Evolutionary conservation across 306 rosid species (phyloP), one percentile per base, ranked within the genome.

Genomic region (Mucuna pruriens): DNA sequence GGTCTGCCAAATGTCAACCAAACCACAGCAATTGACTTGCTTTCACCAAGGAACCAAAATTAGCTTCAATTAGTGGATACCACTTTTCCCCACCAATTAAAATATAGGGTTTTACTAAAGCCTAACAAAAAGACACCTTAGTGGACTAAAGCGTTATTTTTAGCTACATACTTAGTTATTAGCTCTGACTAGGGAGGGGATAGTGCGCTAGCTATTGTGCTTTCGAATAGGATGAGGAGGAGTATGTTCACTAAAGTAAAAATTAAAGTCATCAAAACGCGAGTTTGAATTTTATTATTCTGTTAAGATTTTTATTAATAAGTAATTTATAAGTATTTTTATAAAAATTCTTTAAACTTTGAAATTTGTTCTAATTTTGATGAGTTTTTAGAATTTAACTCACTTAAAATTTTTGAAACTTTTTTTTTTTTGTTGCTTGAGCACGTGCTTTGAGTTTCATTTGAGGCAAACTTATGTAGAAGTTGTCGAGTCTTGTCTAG

Each of bases 171-270:
- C 82, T 76, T 76, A 61, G 22, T 52, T 33, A 46, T 20, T 54
- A 76, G 71, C 16, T 82, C 74, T 76, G 45, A 60, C 52, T 80
- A 66, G 6, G 34, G 11, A 57, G 40, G 36, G 31, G 36, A 36
- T 78, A 77, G 88, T 80, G 92, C 87, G 83, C 71, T 84, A 68
- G 86, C 87, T 84, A 84, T 64, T 83, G 83, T 87, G 49, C 84
- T 75, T 75, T 55, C 63, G 58, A 76, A 68, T 66, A 76, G 60
- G 75, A 85, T 70, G 71, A 71, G 72, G 71, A 71, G 72, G 78
- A 73, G 54, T 58, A 48, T 79, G 63, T 60, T 85, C 22, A 31
- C 25, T 57, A 83, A 81, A 69, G 76, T 65, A 9, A 51, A 48
- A 77, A 13, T n/a, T n/a, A n/a, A n/a, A n/a, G n/a, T n/a, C n/a